These are phyloP conservation scores for Syzygium syzygioides DNA, from an alignment of 441 rosid species.

Conservation along the genomic window DNA sequence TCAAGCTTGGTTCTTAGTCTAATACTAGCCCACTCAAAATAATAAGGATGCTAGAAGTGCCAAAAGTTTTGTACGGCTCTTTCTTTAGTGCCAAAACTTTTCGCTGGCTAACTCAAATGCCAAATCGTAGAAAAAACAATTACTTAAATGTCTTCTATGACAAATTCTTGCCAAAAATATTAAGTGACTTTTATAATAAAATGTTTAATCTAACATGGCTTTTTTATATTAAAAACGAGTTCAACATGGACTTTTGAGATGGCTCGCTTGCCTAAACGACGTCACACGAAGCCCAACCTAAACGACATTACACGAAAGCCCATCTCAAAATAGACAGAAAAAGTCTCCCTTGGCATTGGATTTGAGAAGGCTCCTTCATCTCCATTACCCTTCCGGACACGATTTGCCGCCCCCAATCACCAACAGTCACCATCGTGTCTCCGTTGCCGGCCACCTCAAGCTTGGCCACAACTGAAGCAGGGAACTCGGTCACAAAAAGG, in stretches of 20 bases:
- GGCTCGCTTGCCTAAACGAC: not conserved
- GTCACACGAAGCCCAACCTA: not conserved
- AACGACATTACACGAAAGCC: not conserved
- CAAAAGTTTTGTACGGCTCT: accelerated
- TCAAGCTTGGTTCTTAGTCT: not conserved
- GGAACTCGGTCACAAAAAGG: not conserved
- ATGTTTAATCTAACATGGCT: not conserved
- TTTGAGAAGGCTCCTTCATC: not conserved
- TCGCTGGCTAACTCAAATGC: accelerated
- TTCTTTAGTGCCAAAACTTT: accelerated
- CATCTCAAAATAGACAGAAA: not conserved
- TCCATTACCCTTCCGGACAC: not conserved
- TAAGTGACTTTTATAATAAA: not conserved
- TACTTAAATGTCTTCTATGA: accelerated
- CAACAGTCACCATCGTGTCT: accelerated
- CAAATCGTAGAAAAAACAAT: accelerated
- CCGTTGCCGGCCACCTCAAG: not conserved
- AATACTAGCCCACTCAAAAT: not conserved
- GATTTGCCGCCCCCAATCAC: not conserved
- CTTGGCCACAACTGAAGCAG: not conserved
- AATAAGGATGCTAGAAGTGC: accelerated
- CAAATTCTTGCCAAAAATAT: accelerated
- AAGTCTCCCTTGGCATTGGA: accelerated
- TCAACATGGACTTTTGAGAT: accelerated
- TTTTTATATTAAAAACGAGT: not conserved